A percentile compares a stretch with the other conserved stretches of the same genome.
Evolutionary conservation across 306 rosid genomes (phyloP).

Genomic region (Lablab purpureus): DNA sequence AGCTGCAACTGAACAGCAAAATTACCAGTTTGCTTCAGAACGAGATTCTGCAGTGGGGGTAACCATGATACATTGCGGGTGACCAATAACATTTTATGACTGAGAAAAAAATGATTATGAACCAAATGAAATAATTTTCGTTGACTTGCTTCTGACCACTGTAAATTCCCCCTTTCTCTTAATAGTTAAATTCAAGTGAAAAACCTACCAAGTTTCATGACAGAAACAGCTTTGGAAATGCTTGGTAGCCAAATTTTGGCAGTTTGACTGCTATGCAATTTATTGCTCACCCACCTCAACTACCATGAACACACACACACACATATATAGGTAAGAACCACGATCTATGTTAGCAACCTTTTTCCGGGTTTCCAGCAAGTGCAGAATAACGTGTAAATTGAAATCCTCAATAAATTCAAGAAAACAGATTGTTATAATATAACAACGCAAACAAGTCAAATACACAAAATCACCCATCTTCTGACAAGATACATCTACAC

Average conservation of each 20-base stretch:
- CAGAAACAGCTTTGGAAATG: conserved; percentile 4
- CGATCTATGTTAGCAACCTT: conserved; percentile 27
- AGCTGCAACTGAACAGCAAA: not conserved
- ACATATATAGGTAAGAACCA: conserved; percentile 3
- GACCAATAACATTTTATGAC: not conserved
- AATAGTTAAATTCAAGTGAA: conserved; percentile 4
- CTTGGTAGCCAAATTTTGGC: not conserved
- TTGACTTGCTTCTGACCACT: not conserved
- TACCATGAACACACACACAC: not conserved
- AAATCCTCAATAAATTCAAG: not conserved
- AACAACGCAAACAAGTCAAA: conserved; percentile 15
- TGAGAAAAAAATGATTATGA: not conserved
- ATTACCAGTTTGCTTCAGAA: not conserved
- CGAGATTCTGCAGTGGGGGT: not conserved
- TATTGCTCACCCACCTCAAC: conserved; percentile 27
- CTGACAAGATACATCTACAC: not conserved
- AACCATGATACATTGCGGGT: conserved; percentile 1
- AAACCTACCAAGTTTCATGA: conserved; percentile 4
- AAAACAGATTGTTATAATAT: not conserved
- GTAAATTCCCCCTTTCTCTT: conserved; percentile 5
- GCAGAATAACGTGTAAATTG: not conserved
- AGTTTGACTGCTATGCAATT: conserved; percentile 27
- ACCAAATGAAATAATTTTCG: not conserved
- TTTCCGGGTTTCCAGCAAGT: not conserved
- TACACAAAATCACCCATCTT: conserved; percentile 35